Base-by-base conservation (phyloP, 495 filamentous ascomycete species). In the Amphirosellinia nigrospora region DNA sequence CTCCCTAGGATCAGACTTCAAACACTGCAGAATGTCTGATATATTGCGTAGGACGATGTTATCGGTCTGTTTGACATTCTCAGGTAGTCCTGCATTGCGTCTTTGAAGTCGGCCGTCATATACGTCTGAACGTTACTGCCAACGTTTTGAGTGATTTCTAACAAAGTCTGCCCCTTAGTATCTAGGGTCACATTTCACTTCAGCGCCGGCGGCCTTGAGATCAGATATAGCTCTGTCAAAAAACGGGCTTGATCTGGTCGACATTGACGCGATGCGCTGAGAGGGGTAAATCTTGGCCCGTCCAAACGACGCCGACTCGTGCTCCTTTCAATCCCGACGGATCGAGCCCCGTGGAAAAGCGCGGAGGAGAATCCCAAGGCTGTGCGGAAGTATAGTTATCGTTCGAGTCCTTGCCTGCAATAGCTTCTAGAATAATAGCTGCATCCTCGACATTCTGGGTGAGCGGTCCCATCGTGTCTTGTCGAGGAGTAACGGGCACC, bases 401-500 rank as follows among this genome's bases (percentile, higher is more conserved):
- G 38, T 76, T 50, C 13, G 70, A 28, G 72, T 91, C 88, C 30
- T 72, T 69, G 1, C 89, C 88, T 0, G 86, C 88, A 46, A 92
- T 90, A 21, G 84, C 86, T 72, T 88, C 82, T 28, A 93, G 83
- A 5, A 91, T n/a, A 65, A 87, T 85, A 0, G 90, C 89, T 0
- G 89, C 90, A 72, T 93, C 90, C 71, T 85, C 87, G 67, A 93
- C 89, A 1, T 84, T 88, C 19, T 87, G 77, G 15, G 89, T 85
- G 82, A 92, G 86, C 0, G 90, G 88, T 0, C 90, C 90, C 32
- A 91, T 80, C 0, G 89, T 91, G 71, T 92, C 90, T 74, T 89
- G 88, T 70, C 84, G 86, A 74, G 87, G 78, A 43, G 80, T 85
- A 63, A 91, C 85, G 21, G 90, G 90, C 32, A 92, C 86, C 21